Conservation (phyloP, 202 grass and related monocot species). For the Brachypodium distachyon region DNA sequence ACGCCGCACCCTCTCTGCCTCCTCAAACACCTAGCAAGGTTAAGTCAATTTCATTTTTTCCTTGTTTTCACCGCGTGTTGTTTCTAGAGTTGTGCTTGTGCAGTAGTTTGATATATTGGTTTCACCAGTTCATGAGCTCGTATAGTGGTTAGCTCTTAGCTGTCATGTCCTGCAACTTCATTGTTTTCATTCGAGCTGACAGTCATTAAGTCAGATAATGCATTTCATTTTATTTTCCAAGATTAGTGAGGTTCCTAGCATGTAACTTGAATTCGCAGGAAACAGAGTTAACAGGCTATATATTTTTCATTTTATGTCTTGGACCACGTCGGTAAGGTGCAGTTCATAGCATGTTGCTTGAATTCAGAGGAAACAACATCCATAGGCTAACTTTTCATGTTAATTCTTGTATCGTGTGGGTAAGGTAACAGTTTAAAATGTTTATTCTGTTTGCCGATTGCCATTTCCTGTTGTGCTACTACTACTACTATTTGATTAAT, state of each 20-base stretch:
- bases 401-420: neutral
- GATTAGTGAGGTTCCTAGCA: neutral
- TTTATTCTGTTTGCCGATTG: neutral
- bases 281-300: neutral
- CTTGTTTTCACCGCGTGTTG: neutral
- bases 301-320: neutral
- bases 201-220: neutral
- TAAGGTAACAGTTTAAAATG: too few relatives aligned
- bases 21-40: conserved; percentile 80
- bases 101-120: neutral
- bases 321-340: neutral
- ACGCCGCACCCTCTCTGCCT: conserved; percentile 77
- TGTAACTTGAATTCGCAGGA: neutral
- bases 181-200: neutral
- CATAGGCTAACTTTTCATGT: neutral
- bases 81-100: neutral
- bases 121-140: neutral
- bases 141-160: neutral
- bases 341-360: neutral
- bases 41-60: neutral
- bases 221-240: neutral
- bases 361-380: neutral
- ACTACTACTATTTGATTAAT: too few relatives aligned
- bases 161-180: neutral
- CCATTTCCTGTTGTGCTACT: neutral